These are phyloP conservation scores for Flaveria bidentis DNA, from an alignment of 129 eudicot species.

Conservation along the genomic window DNA sequence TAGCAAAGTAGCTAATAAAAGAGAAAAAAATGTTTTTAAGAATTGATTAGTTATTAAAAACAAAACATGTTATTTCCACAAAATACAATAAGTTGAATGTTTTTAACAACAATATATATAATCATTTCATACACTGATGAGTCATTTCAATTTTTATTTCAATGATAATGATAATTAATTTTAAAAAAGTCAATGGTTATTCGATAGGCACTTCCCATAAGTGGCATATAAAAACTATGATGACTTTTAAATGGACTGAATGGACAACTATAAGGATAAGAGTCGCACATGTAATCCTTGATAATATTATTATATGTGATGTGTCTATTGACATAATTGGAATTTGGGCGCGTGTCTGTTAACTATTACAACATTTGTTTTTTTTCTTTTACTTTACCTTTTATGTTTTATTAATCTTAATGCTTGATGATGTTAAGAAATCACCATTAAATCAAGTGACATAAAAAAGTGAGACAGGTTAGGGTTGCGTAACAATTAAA, in stretches of 20 bases:
- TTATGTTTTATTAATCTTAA: too few species aligned
- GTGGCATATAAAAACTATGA: constrained; percentile 20
- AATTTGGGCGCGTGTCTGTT: background rate
- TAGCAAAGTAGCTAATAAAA: too few species aligned
- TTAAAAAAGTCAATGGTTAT: constrained; percentile 27
- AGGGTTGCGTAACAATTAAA: too few species aligned
- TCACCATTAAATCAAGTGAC: too few species aligned
- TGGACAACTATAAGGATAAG: constrained; percentile 28
- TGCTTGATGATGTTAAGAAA: too few species aligned
- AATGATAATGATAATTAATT: background rate
- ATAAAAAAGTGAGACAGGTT: too few species aligned
- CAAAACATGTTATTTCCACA: background rate
- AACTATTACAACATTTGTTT: background rate
- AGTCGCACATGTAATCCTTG: constrained; percentile 10
- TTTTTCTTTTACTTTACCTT: background rate
- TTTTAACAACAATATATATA: background rate
- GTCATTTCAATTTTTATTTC: background rate
- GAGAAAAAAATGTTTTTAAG: too few species aligned
- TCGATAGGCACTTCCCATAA: constrained; percentile 24
- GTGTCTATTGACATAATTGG: background rate
- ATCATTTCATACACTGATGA: constrained; percentile 6
- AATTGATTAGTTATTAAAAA: too few species aligned
- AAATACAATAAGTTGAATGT: background rate
- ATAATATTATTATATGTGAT: background rate
- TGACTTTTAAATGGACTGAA: constrained; percentile 37